These are phyloP conservation scores for Xylariaceae sp. DNA, from an alignment of 2,329 filamentous ascomycete species.

Conservation along the genomic window DNA sequence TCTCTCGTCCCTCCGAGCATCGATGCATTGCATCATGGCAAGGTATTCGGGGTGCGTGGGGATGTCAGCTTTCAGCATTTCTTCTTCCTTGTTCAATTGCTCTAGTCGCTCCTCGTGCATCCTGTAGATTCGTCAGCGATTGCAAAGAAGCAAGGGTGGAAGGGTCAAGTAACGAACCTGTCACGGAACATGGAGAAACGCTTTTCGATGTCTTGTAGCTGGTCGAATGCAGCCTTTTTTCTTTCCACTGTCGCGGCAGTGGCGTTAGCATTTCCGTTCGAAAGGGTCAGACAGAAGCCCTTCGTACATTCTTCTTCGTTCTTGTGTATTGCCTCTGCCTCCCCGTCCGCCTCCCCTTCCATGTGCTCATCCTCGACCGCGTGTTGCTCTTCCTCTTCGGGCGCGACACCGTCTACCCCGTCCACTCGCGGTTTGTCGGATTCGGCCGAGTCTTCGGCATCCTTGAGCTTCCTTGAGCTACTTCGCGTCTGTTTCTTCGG, in stretches of 20 bases:
- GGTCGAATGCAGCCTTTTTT: slow-evolving; percentile 75
- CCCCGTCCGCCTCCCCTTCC: slow-evolving; percentile 56
- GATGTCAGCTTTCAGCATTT: slow-evolving; percentile 53
- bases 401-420: slow-evolving; percentile 30
- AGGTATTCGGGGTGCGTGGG: slow-evolving; percentile 89
- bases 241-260: slow-evolving; percentile 57
- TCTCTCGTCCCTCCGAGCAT: slow-evolving; percentile 77
- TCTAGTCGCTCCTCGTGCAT: slow-evolving; percentile 85
- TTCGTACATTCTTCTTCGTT: slow-evolving; percentile 63
- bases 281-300: slow-evolving; percentile 2
- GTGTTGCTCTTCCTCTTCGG: slow-evolving; percentile 40
- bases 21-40: slow-evolving; percentile 82
- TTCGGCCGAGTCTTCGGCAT: slow-evolving; percentile 19
- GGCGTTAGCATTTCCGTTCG: slow-evolving; percentile 25
- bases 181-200: slow-evolving; percentile 85
- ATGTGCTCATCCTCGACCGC: slow-evolving; percentile 52
- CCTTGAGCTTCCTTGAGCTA: slow-evolving; percentile 33
- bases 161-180: slow-evolving; percentile 46
- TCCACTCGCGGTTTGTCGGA: slow-evolving; percentile 24
- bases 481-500: slow-evolving; percentile 32
- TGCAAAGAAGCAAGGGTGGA: slow-evolving; percentile 11
- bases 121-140: slow-evolving; percentile 41
- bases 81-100: slow-evolving; percentile 69
- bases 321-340: slow-evolving; percentile 53
- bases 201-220: slow-evolving; percentile 76